Conservation (phyloP, 2,329 filamentous ascomycete genomes). For the Xylariaceae sp. region DNA sequence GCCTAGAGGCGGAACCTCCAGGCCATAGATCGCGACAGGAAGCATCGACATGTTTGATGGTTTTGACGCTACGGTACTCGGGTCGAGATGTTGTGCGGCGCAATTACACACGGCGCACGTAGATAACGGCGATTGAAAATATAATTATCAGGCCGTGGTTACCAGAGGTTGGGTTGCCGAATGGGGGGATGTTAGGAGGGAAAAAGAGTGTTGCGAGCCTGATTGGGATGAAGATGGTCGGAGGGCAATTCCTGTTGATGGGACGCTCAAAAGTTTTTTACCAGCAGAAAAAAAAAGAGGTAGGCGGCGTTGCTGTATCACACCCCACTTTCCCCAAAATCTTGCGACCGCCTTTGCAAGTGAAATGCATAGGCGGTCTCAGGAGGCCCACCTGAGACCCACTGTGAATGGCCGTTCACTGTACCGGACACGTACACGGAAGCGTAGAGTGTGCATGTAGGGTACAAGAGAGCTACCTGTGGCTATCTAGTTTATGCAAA, state of each 20-base stretch:
- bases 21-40: slow-evolving; percentile 81
- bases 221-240: slow-evolving; percentile 5
- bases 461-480: no score
- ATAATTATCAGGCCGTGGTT: not conserved
- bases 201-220: not conserved
- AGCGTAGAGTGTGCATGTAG: no score
- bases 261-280: slow-evolving; percentile 18
- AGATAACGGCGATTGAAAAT: not conserved
- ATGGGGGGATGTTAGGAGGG: not conserved
- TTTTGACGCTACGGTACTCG: slow-evolving; percentile 12
- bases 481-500: no score
- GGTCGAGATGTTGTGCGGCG: slow-evolving; percentile 2
- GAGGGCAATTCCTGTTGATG: slow-evolving; percentile 1
- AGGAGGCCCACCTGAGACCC: not conserved
- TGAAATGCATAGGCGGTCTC: slow-evolving; percentile 4
- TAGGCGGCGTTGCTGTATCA: slow-evolving; percentile 19
- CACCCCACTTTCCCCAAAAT: slow-evolving; percentile 26
- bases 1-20: slow-evolving; percentile 82
- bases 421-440: no score
- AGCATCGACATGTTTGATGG: slow-evolving; percentile 46
- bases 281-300: slow-evolving; percentile 19
- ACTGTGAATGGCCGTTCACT: not conserved
- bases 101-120: slow-evolving; percentile 9
- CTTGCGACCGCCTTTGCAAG: slow-evolving; percentile 21
- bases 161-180: not conserved